A percentile compares a stretch with the other conserved stretches of the same genome.
These are phyloP conservation scores for Mycena kentingensis DNA, from an alignment of 768 basidiomycete genomes.

Conservation along the genomic window DNA sequence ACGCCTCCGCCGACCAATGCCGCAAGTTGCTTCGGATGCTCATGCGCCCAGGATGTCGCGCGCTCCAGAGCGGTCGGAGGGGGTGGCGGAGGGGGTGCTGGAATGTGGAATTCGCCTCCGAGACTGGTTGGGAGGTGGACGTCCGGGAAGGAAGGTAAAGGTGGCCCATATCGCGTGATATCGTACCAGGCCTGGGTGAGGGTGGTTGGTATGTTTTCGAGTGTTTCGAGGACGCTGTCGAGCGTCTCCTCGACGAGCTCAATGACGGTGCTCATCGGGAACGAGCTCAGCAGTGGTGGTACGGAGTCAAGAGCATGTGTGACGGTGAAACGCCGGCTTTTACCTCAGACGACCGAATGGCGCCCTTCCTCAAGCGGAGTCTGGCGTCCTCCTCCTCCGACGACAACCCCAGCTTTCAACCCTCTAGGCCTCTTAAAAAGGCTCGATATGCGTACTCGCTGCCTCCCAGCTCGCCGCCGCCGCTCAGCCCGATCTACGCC, in stretches of 20 bases:
- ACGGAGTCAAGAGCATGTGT: not conserved
- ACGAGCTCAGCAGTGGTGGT: too few species aligned
- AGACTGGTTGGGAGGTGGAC: conserved; percentile 58
- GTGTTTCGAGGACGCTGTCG: conserved; percentile 38
- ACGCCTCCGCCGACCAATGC: conserved; percentile 57
- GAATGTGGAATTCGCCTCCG: conserved; percentile 67
- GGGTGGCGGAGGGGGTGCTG: conserved; percentile 63
- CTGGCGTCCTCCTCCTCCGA: too few species aligned
- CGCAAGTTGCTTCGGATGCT: conserved; percentile 63
- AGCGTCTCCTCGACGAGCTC: conserved; percentile 76
- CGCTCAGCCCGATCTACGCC: too few species aligned
- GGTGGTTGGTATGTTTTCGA: conserved; percentile 65
- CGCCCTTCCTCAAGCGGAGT: too few species aligned
- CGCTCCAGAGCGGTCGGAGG: conserved; percentile 48
- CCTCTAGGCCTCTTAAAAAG: too few species aligned
- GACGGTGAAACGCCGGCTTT: conserved; percentile 10
- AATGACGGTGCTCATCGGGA: conserved; percentile 43
- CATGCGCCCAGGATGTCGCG: conserved; percentile 52
- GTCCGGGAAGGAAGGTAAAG: conserved; percentile 54
- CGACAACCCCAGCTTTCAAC: too few species aligned
- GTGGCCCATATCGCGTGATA: conserved; percentile 78
- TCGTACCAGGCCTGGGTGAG: conserved; percentile 71
- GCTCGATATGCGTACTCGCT: too few species aligned
- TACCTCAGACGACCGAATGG: too few species aligned
- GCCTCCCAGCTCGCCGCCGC: too few species aligned